Evolutionary conservation across 176 grass and related monocot species (phyloP).

Genomic region (Triticum monococcum): DNA sequence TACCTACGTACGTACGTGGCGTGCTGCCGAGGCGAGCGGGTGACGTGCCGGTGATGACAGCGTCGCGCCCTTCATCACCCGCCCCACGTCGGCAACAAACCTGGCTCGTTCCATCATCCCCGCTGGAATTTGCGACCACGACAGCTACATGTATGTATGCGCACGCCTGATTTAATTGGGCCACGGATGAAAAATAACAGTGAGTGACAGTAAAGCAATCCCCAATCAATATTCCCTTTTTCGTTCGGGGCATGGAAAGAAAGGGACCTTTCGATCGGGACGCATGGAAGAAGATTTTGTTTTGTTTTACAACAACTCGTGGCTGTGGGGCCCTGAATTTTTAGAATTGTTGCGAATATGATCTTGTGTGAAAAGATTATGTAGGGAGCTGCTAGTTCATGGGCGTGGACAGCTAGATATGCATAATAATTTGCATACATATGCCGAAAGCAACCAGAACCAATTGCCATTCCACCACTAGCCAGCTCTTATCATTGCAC

Average conservation of each 20-base stretch:
- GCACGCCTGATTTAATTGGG: too few relatives aligned
- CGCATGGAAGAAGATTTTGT: too few relatives aligned
- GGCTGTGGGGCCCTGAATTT: too few relatives aligned
- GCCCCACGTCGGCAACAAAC: background rate
- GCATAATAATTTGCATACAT: background rate
- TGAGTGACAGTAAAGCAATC: too few relatives aligned
- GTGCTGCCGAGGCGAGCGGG: background rate
- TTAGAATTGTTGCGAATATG: too few relatives aligned
- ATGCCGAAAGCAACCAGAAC: constrained; percentile 34
- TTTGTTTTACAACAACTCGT: too few relatives aligned
- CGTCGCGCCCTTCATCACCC: background rate
- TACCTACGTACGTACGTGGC: background rate
- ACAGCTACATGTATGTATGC: constrained; percentile 16
- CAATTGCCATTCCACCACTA: constrained; percentile 10
- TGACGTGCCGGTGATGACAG: background rate
- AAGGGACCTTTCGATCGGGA: too few relatives aligned
- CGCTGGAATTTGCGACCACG: background rate
- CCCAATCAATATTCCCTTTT: too few relatives aligned
- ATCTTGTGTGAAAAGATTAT: too few relatives aligned
- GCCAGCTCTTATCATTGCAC: constrained; percentile 28
- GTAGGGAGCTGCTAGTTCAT: background rate
- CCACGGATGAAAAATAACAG: too few relatives aligned
- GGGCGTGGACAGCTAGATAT: constrained; percentile 2
- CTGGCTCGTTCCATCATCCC: background rate
- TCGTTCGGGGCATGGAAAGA: background rate